Evolutionary conservation across 352 stramenopile species (phyloP), one percentile per base, ranked within the genome.

Genomic region (Stephanocyclus meneghinianus): DNA sequence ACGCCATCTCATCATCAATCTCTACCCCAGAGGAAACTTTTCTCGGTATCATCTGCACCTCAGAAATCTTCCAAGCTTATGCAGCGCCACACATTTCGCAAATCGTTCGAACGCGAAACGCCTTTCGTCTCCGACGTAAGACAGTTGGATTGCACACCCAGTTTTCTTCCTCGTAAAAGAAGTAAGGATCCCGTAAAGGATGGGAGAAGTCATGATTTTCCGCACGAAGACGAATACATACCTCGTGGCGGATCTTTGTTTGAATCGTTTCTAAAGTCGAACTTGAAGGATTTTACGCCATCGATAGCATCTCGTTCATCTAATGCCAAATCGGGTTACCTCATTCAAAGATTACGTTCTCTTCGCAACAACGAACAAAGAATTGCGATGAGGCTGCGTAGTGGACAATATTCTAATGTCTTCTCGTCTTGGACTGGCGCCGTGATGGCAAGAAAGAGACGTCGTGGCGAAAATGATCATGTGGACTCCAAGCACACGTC

Each of bases 271-370:
- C 67, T 5, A 18, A 32, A 29, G 68, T 65, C 55, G 30, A 55
- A 32, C 21, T 21, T 56, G 29, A 62, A 37, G 45, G 13, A 18
- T 8, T 8, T 37, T 55, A 45, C 8, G 16, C 35, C 47, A 62
- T 30, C 53, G 30, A 21, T 18, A 50, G 15, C 30, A 32, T 51
- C 57, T n/a, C 32, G 18, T 32, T 18, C 26, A n/a, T 18, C 26
- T 13, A 60, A 64, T 47, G 1, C 7, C 15, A 45, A 67, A 59
- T 51, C 65, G 26, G 76, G 76, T 13, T 76, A 78, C 26, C 63
- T 84, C n/a, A 69, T 74, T 21, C 62, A 78, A 55, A 44, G 65
- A 45, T 71, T 84, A 48, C 70, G 47, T 26, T 69, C 70, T 30
- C 42, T 84, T 11, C 69, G 71, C 13, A 62, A 45, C 37, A 63